Evolutionary conservation across 371 early-diverging fungal species (phyloP).

Genomic region (Rhizopus delemar): DNA sequence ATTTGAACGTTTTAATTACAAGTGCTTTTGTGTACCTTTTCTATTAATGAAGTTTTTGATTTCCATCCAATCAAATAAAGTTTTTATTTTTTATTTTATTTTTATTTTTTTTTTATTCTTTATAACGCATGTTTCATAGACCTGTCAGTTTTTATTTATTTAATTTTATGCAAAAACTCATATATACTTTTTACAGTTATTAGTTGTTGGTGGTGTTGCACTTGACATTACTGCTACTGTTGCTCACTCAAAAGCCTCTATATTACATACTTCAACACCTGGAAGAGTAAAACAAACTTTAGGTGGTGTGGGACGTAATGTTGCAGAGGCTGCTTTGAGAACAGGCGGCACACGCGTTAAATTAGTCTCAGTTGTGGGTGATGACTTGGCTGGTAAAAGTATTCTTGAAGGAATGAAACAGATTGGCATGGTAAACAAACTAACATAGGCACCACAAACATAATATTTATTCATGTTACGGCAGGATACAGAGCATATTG

Average conservation of each 20-base stretch:
- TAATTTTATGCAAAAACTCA: background rate
- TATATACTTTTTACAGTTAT: conserved; percentile 28
- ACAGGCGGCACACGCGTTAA: conserved; percentile 53
- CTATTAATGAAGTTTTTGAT: conserved; percentile 11
- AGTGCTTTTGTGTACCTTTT: conserved; percentile 15
- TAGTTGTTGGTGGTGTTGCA: conserved; percentile 84
- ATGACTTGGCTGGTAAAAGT: conserved; percentile 65
- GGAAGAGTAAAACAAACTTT: conserved; percentile 66
- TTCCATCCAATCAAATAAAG: conserved; percentile 13
- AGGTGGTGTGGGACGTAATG: conserved; percentile 92
- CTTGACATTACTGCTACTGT: conserved; percentile 73
- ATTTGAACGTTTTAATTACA: background rate
- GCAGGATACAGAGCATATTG: conserved; percentile 39
- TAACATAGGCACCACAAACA: background rate
- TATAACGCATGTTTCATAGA: conserved; percentile 1
- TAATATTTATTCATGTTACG: background rate
- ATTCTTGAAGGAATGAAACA: conserved; percentile 54
- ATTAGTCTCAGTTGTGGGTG: conserved; percentile 72
- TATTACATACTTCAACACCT: conserved; percentile 70
- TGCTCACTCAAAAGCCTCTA: conserved; percentile 12
- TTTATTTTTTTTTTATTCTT: background rate
- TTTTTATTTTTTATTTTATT: conserved; percentile 3
- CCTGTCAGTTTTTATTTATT: conserved; percentile 16
- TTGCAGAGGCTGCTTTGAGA: conserved; percentile 78
- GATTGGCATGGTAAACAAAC: conserved; percentile 55